Conservation (phyloP, 176 grass and related monocot genomes). For the Paspalum vaginatum region DNA sequence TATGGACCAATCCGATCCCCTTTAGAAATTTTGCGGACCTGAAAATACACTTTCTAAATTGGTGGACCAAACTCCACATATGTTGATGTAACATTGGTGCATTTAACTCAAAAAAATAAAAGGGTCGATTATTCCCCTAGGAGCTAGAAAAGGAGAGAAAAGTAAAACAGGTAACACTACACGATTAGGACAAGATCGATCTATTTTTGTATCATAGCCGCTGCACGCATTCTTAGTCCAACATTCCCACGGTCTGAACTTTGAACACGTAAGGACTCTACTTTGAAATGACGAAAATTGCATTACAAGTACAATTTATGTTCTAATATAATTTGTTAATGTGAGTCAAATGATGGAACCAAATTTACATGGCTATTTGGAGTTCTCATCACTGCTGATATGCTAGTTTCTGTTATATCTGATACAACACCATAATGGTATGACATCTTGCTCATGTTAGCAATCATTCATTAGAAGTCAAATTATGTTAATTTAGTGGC, state of each 20-base stretch:
- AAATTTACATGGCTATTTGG: neutral
- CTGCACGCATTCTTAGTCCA: too few relatives aligned
- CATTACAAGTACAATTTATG: neutral
- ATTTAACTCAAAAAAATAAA: too few relatives aligned
- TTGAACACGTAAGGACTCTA: too few relatives aligned
- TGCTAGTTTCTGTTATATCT: neutral
- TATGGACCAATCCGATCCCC: too few relatives aligned
- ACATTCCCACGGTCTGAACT: neutral
- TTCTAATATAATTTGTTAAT: conserved; percentile 7
- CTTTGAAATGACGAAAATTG: neutral
- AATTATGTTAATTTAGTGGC: neutral
- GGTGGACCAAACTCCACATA: too few relatives aligned
- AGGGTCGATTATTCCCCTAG: too few relatives aligned
- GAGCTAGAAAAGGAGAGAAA: too few relatives aligned
- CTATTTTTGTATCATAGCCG: too few relatives aligned
- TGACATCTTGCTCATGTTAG: neutral
- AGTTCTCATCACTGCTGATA: neutral
- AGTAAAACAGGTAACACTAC: neutral
- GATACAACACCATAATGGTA: neutral
- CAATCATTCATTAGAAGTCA: neutral
- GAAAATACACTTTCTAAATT: too few relatives aligned
- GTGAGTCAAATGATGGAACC: neutral
- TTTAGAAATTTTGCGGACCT: too few relatives aligned
- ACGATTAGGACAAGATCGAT: neutral
- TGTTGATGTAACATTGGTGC: too few relatives aligned